phyloP scores from a whole-genome alignment of 306 rosid genomes.

The Pyrus pyrifolia region DNA sequence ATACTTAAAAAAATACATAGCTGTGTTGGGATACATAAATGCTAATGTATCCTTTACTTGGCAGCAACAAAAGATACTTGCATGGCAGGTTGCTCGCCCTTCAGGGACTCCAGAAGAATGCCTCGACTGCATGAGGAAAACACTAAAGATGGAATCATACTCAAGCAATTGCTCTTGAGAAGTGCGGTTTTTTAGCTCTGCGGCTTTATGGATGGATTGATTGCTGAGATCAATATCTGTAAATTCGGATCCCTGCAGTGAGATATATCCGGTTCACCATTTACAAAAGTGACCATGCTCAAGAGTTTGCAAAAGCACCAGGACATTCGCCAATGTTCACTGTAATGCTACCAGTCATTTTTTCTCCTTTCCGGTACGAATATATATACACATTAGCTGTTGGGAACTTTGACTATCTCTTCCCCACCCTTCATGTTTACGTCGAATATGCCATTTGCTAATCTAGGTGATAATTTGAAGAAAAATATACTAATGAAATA shows the following conservation, averaged over 20 bases:
- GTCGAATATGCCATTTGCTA: background rate
- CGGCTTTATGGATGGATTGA: background rate
- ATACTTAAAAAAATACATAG: too few relatives aligned
- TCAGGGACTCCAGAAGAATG: constrained; percentile 63
- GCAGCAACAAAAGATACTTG: constrained; percentile 71
- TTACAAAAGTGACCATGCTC: background rate
- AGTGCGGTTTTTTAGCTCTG: too few relatives aligned
- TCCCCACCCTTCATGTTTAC: background rate
- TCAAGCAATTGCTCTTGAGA: too few relatives aligned
- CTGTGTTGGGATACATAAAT: background rate
- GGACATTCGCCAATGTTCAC: background rate
- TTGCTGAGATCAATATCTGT: background rate
- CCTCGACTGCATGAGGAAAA: constrained; percentile 61
- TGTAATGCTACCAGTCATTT: background rate
- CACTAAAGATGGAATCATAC: constrained; percentile 24
- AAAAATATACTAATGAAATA: background rate
- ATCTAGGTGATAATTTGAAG: background rate
- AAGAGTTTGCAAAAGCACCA: background rate
- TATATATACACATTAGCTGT: background rate
- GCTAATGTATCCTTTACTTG: constrained; percentile 3
- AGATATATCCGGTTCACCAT: background rate
- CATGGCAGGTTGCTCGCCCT: constrained; percentile 88
- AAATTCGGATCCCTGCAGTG: background rate
- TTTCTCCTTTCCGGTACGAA: background rate
- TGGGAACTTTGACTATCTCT: background rate